A percentile compares a stretch with the other conserved stretches of the same genome.
Conservation (phyloP, 495 filamentous ascomycete genomes). For the Evernia prunastri region DNA sequence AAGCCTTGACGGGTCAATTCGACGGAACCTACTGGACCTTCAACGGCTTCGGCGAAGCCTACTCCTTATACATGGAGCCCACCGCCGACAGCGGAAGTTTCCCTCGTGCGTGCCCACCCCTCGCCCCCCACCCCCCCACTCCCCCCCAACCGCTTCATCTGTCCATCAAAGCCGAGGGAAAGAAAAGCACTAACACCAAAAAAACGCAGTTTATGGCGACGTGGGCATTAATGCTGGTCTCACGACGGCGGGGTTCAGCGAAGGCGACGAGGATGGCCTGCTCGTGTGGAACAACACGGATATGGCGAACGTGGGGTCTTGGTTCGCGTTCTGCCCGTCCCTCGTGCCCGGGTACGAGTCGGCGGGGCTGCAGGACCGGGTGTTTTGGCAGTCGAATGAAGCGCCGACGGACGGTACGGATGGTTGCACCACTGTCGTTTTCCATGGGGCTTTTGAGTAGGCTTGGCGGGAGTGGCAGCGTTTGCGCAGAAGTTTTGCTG, state of each 20-base stretch:
- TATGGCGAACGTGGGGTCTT: background rate
- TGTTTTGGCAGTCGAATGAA: constrained; percentile 1
- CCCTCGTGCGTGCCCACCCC: background rate
- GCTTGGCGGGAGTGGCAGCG: background rate
- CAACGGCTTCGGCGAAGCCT: background rate
- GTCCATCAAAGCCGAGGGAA: too few relatives aligned
- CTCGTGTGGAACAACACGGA: constrained; percentile 3
- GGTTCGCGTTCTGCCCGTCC: background rate
- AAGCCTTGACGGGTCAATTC: background rate
- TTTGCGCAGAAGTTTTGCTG: background rate
- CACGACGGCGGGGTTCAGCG: background rate
- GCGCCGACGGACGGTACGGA: background rate
- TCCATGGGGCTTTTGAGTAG: background rate
- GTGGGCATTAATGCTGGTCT: background rate
- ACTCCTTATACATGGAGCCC: background rate
- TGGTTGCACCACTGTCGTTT: background rate
- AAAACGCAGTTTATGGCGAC: background rate
- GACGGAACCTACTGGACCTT: background rate
- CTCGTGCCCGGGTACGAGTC: background rate
- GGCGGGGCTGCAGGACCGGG: background rate
- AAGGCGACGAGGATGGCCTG: background rate
- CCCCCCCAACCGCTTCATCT: too few relatives aligned
- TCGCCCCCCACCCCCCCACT: too few relatives aligned
- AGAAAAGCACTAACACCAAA: background rate
- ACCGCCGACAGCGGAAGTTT: background rate